Evolutionary conservation across 805 yeast species (phyloP), one percentile per base, ranked within the genome.

Genomic region (Blastobotrys mokoenaii): DNA sequence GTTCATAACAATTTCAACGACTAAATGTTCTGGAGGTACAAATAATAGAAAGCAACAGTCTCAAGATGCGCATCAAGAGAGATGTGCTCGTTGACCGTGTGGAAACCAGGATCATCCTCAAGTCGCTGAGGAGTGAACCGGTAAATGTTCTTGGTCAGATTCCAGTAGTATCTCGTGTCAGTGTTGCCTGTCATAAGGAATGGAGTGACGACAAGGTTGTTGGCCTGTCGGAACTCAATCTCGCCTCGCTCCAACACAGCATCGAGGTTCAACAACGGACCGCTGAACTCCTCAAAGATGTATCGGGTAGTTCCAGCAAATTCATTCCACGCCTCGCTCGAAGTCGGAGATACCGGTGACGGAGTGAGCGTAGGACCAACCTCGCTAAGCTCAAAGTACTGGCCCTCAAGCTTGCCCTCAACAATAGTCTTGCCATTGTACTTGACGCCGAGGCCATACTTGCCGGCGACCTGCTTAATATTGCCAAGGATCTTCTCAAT

Each of bases 81-180:
- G 38, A 77, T 59, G 51, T 67, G 72, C 60, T 84, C 93, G 57
- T 83, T 74, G 15, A 81, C 80, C 29, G 83, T 77, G 63, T 83
- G 90, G 31, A 64, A 58, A 32, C 65, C 69, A n/a, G 54, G 52
- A 17, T 64, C 63, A 20, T 32, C 37, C 16, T 22, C 14, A 10
- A 45, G 8, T 20, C 46, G 22, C 10, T 29, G 14, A 1, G 57
- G 57, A 11, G 49, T 48, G 59, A 71, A 78, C 47, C 89, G 69
- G 65, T 70, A 83, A 43, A 83, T 79, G 55, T 81, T 73, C 30
- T 68, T 61, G 1, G 82, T 73, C 53, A 83, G 64, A 38, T 64
- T 58, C 87, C 86, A 80, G 62, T 79, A 83, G 55, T 73, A 70
- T 47, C 69, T 66, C 3, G 88, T 82, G 57, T 83, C 89, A 2